Evolutionary conservation across 495 filamentous ascomycete species (phyloP).

Genomic region (Cudoniella acicularis): DNA sequence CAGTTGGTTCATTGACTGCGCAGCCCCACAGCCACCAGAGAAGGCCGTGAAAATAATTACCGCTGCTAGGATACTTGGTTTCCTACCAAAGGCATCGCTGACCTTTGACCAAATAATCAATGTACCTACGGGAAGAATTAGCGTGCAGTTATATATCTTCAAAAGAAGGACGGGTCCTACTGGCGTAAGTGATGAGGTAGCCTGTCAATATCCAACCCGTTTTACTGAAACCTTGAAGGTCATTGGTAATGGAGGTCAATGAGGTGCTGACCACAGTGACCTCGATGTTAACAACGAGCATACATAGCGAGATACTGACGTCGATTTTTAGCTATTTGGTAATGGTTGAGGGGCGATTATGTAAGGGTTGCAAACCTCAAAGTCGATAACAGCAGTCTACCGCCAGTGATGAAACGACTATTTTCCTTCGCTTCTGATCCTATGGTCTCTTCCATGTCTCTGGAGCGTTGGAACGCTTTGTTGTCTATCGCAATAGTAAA

Average conservation of each 20-base stretch:
- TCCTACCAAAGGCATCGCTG: conserved; percentile 50
- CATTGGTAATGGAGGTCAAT: conserved; percentile 50
- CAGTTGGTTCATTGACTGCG: conserved; percentile 39
- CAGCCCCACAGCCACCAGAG: conserved; percentile 47
- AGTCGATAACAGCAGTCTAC: too few species aligned
- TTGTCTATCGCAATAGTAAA: too few species aligned
- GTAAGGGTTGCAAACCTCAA: too few species aligned
- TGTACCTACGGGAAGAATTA: conserved; percentile 10
- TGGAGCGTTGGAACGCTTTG: too few species aligned
- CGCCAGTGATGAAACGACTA: too few species aligned
- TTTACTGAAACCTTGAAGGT: conserved; percentile 43
- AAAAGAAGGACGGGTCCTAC: conserved; percentile 45
- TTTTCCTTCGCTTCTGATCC: too few species aligned
- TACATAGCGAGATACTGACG: conserved; percentile 44
- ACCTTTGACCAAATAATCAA: conserved; percentile 43
- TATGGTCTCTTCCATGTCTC: too few species aligned
- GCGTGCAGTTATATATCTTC: not conserved
- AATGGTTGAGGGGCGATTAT: too few species aligned
- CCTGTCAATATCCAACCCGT: conserved; percentile 52
- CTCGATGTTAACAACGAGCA: conserved; percentile 51
- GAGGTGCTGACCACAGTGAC: conserved; percentile 57
- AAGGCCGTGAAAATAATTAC: conserved; percentile 48
- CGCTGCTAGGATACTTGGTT: conserved; percentile 37
- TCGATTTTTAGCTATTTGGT: too few species aligned
- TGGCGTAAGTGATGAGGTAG: conserved; percentile 54